A percentile compares a stretch with the other conserved stretches of the same genome.
phyloP scores from a whole-genome alignment of 345 rosid species.

The Euclidium syriacum region DNA sequence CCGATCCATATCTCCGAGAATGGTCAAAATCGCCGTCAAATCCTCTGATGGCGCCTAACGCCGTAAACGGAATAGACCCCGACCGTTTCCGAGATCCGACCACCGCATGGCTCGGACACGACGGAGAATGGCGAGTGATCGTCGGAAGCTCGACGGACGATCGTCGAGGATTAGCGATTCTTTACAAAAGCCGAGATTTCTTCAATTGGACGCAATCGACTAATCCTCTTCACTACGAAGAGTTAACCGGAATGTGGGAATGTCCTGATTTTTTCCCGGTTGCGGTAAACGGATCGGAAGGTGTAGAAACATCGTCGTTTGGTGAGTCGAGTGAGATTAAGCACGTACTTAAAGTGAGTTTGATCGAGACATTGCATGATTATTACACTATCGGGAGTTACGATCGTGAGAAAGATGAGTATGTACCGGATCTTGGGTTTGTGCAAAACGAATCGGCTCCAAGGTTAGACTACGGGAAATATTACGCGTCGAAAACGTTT shows the following conservation, averaged over 20 bases:
- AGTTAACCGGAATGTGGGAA: conserved; percentile 75
- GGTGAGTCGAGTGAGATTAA: conserved; percentile 5
- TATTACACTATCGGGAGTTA: conserved; percentile 47
- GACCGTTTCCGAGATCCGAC: conserved; percentile 75
- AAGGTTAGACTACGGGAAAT: conserved; percentile 65
- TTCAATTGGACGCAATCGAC: conserved; percentile 38
- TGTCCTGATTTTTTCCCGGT: conserved; percentile 80
- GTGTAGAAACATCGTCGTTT: conserved; percentile 22
- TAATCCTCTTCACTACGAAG: conserved; percentile 44
- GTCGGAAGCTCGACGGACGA: conserved; percentile 24
- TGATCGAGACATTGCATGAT: conserved; percentile 41
- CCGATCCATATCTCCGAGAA: conserved; percentile 59
- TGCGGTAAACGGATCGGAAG: conserved; percentile 6
- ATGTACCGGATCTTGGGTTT: conserved; percentile 44
- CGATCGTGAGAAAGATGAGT: conserved; percentile 34
- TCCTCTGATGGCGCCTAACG: conserved; percentile 45
- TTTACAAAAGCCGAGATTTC: conserved; percentile 56
- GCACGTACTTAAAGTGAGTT: conserved; percentile 54
- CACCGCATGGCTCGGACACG: conserved; percentile 51
- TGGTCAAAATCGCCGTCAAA: conserved; percentile 60
- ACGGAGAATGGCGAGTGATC: conserved; percentile 28
- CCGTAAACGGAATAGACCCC: conserved; percentile 32
- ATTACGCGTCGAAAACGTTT: conserved; percentile 70
- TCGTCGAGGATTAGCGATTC: conserved; percentile 49
- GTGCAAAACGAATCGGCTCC: conserved; percentile 39